Base-by-base conservation (phyloP, 2,329 filamentous ascomycete species). In the Colletotrichum chlorophyti region DNA sequence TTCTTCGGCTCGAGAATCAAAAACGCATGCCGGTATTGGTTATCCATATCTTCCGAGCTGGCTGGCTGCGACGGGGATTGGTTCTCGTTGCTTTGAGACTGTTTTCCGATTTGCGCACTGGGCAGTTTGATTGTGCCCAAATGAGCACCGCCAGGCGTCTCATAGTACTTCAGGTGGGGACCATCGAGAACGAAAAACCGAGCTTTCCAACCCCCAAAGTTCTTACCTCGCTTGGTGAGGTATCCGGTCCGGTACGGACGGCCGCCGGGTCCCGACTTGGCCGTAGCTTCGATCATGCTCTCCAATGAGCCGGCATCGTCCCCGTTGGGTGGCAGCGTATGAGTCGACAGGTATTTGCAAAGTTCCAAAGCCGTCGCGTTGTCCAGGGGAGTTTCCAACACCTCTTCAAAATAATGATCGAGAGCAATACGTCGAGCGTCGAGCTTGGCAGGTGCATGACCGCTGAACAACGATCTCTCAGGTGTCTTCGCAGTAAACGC, bases 121-220 rank as follows among this genome's bases (percentile, higher is more conserved):
- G 89, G 86, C 29, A 99, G 83, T 75, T 96, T 97, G 76, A 99
- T 98, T 2, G 92, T 94, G 3, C 95, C 95, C 34, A 98, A 78
- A 70, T 97, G 92, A 14, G 92, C 87, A 40, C 95, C 95, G 45
- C 94, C 93, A 3, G 92, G 93, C 2, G 90, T 86, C 74, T 99
- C 95, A 67, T 91, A 98, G 71, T 99, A 99, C 67, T 90, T 93
- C 66, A 99, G 68, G 8, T 79, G 74, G n/a, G 83, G 82, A 0
- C 84, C 83, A 49, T 86, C 83, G 11, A 86, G 76, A 19, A 85
- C 75, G 67, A 88, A 88, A 68, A 85, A 87, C 29, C 85, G 77
- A 10, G 93, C 93, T 75, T 99, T 99, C 95, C 95, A 99, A 45
- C 95, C 95, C 48, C 95, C 95, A 76, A 99, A 99, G 69, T 98